Percentiles rank a stretch among this genome's conserved stretches.
phyloP scores from a whole-genome alignment of 257 asterid species.

The Solanum sparsipilum region DNA sequence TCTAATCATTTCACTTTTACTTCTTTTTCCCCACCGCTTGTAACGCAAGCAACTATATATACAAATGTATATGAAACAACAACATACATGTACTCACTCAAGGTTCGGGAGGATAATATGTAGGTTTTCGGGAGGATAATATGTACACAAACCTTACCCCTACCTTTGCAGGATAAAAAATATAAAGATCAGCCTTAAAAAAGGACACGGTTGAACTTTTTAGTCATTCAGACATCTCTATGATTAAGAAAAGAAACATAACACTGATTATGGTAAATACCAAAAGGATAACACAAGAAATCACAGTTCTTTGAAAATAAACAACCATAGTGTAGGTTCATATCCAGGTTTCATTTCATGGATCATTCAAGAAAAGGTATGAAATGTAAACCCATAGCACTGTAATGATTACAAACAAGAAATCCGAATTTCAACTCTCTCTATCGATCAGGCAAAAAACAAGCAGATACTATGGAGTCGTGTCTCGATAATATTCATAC shows the following conservation, averaged over 20 bases:
- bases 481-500: background rate
- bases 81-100: background rate
- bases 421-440: background rate
- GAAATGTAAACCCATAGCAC: background rate
- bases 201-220: too few species aligned
- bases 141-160: background rate
- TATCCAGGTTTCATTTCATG: background rate
- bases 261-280: background rate
- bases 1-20: background rate
- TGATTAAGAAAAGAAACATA: background rate
- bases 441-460: background rate
- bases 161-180: background rate
- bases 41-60: background rate
- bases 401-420: background rate
- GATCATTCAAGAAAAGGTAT: background rate
- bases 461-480: background rate
- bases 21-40: background rate
- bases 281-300: background rate
- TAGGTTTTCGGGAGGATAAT: background rate
- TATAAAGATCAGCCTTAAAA: background rate
- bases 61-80: background rate
- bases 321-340: background rate
- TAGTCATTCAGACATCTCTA: background rate
- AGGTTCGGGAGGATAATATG: background rate
- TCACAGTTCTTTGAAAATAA: background rate